These are phyloP conservation scores for Alternaria alternata DNA, from an alignment of 2,329 filamentous ascomycete genomes.

Conservation along the genomic window DNA sequence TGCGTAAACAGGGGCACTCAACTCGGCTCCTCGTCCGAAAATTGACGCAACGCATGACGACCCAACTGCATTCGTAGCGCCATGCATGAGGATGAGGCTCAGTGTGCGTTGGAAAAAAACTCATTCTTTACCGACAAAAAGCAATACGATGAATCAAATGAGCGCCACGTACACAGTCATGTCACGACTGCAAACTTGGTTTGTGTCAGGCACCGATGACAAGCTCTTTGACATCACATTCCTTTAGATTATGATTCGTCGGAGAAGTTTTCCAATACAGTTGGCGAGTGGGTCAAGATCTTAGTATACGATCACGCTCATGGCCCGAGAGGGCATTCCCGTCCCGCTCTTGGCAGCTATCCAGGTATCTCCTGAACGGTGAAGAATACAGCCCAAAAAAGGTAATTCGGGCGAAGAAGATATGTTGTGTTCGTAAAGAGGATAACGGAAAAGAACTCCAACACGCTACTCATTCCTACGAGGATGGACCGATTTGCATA, in stretches of 20 bases:
- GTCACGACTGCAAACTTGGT: background rate
- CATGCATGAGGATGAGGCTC: constrained; percentile 26
- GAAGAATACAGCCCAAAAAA: background rate
- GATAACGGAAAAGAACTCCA: background rate
- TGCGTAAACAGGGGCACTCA: background rate
- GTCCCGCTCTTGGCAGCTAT: constrained; percentile 1
- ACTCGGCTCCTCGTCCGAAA: constrained; percentile 4
- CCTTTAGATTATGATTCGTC: background rate
- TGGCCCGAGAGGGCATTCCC: background rate
- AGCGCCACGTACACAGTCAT: background rate
- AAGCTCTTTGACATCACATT: background rate
- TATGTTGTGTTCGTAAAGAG: background rate
- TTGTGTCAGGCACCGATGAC: background rate
- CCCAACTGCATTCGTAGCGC: constrained; percentile 5
- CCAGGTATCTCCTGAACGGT: background rate
- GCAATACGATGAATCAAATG: constrained; percentile 17
- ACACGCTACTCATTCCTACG: background rate
- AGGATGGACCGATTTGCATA: background rate
- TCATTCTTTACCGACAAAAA: constrained; percentile 22
- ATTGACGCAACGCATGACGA: constrained; percentile 5
- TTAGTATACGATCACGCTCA: background rate
- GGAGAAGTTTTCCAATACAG: background rate
- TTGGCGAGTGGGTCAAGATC: background rate
- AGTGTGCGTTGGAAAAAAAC: constrained; percentile 3
- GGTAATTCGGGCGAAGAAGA: background rate